Evolutionary conservation across 257 asterid species (phyloP), one percentile per base, ranked within the genome.

Genomic region (Solanum medicagineum): DNA sequence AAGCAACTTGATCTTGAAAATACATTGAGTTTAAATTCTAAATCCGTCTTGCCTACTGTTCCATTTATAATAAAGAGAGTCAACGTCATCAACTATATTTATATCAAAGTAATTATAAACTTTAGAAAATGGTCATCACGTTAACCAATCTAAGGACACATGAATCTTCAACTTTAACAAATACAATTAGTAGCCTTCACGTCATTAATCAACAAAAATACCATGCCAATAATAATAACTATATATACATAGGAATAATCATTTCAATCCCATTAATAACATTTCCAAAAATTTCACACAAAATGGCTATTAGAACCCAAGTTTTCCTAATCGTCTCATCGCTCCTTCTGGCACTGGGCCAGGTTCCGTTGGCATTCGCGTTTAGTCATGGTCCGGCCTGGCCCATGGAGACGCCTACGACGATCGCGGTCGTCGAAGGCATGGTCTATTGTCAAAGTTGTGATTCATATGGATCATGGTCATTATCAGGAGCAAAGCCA

Each of bases 371-470:
- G 32, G 19, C 90, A n/a, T 45, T 80, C 16, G 93, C 91, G 69
- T 1, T 59, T 8, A 86, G 77, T 55, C 87, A 89, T 7, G 86
- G 9, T 77, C 88, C 85, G 20, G 85, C 89, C 81, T 86, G 85
- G 56, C 86, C 68, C 5, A 87, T 83, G 1, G 92, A 89, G 85
- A 92, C 89, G 65, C 4, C 55, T 1, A 65, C 75, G 11, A 26
- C 84, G 0, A 95, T 87, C 14, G 93, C 92, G 73, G 98, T 89
- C 90, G 90, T 96, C 55, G 98, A 94, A 89, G 99, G 99, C 1
- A 54, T 87, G 40, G 94, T 94, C 59, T 89, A 89, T 86, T 96
- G 99, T 93, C 98, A 94, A 87, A 91, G 90, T 90, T 94, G 98
- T 51, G 69, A 86, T 10, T 47, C 71, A 6, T 42, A 57, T 0